Evolutionary conservation across 768 basidiomycete genomes (phyloP), one percentile per base, ranked within the genome.

Genomic region (Podaxis mareebaensis): DNA sequence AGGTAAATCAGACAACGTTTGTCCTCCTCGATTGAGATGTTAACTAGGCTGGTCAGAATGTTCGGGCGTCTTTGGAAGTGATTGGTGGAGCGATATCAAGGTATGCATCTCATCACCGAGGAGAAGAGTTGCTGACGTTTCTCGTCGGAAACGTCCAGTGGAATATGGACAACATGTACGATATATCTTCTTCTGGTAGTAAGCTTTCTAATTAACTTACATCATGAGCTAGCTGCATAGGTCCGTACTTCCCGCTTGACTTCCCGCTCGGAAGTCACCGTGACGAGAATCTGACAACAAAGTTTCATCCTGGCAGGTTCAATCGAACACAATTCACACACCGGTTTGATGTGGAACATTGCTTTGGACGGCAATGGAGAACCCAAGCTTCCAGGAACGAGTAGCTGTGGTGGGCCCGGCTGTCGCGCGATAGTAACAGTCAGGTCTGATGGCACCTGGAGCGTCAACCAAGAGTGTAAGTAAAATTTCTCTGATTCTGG

Each of bases 61-160:
- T 69, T 74, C 84, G 3, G 88, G 90, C 5, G 79, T 77, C 0
- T 72, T 81, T 65, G 85, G 87, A 28, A 79, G 80, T 15, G 86
- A 91, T 70, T 91, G 88, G 89, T 92, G 90, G 89, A 77, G 75
- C 59, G 88, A 91, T 66, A 84, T 91, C 74, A 91, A 91, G 81
- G 88, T 85, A 75, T 28, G 56, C 26, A 59, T 40, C 54, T 53
- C 30, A 8, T 24, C 20, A 10, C 28, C 58, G 22, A 3, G 12
- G 33, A 46, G 42, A 52, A 55, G 54, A 57, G 49, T 39, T 12
- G 56, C 42, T 24, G 15, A 22, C 15, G 20, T 53, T 1, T 39
- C 46, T 58, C 44, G n/a, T 46, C 20, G 48, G 53, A 26, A 10
- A 28, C 42, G 42, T 44, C 12, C 61, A 86, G 85, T 88, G 86